A percentile compares a stretch with the other conserved stretches of the same genome.
phyloP scores from a whole-genome alignment of 2,329 filamentous ascomycete species.

The Trichothecium roseum region DNA sequence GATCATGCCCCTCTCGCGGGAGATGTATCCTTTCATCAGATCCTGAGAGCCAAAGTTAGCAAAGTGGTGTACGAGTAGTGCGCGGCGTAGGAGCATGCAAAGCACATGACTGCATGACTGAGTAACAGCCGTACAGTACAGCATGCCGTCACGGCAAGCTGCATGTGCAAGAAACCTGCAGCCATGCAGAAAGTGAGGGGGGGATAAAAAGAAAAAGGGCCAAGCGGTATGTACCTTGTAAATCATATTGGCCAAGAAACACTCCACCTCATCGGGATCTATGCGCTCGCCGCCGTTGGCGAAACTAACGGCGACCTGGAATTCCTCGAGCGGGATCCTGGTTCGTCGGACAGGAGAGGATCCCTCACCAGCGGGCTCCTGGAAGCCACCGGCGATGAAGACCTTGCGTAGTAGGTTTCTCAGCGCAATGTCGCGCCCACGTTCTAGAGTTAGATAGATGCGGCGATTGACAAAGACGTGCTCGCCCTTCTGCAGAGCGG shows the following conservation, averaged over 20 bases:
- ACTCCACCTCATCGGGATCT: conserved; percentile 91
- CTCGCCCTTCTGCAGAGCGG: conserved; percentile 69
- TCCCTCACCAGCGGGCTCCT: conserved; percentile 61
- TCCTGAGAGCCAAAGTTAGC: conserved; percentile 44
- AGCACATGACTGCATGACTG: too few species aligned
- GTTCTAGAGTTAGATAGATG: conserved; percentile 89
- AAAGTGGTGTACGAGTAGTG: not conserved
- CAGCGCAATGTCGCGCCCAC: conserved; percentile 81
- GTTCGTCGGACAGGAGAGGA: conserved; percentile 56
- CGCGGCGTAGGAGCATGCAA: too few species aligned
- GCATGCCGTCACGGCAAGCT: too few species aligned
- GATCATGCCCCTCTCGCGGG: conserved; percentile 78
- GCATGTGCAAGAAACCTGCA: too few species aligned
- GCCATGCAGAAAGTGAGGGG: too few species aligned
- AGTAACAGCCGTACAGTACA: too few species aligned
- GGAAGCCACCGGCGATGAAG: conserved; percentile 74
- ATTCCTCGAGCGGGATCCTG: conserved; percentile 73
- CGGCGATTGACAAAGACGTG: conserved; percentile 88
- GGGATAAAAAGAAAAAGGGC: not conserved
- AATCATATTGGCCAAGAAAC: conserved; percentile 88
- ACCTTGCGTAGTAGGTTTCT: conserved; percentile 90
- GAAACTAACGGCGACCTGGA: conserved; percentile 73
- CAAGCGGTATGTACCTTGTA: conserved; percentile 64
- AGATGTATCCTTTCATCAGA: conserved; percentile 96
- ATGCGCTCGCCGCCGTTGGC: conserved; percentile 54